Evolutionary conservation across 805 yeast species (phyloP).

Genomic region (Candida chauliodis): DNA sequence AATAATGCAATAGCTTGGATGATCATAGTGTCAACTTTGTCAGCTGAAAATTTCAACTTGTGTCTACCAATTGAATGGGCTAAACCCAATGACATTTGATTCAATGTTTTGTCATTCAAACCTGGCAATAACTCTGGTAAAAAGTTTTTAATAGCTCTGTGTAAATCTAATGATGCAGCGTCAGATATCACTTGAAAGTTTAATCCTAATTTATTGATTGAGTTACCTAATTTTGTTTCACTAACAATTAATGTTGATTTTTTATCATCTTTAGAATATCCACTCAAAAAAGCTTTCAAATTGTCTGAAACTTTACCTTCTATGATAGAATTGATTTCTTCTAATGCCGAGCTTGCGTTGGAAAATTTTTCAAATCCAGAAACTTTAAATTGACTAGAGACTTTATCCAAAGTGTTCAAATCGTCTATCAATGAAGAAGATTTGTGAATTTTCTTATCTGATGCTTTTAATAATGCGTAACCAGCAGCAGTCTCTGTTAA

Average conservation of each 20-base stretch:
- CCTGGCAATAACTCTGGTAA: conserved; percentile 95
- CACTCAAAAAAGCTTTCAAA: conserved; percentile 72
- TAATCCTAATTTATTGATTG: conserved; percentile 91
- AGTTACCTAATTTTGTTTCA: conserved; percentile 92
- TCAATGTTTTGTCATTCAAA: conserved; percentile 73
- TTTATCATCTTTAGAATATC: conserved; percentile 66
- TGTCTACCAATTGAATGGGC: conserved; percentile 99
- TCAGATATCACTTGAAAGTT: conserved; percentile 88
- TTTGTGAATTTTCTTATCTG: conserved; percentile 95
- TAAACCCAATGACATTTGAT: conserved; percentile 95
- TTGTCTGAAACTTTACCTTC: conserved; percentile 92
- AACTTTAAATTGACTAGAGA: conserved; percentile 84
- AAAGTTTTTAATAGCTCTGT: conserved; percentile 92
- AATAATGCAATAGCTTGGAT: conserved; percentile 97
- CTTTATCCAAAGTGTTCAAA: conserved; percentile 78
- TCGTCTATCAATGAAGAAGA: conserved; percentile 70
- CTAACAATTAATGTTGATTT: conserved; percentile 85
- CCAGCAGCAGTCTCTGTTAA: conserved; percentile 99
- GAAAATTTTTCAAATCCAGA: conserved; percentile 93
- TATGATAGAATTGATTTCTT: conserved; percentile 86
- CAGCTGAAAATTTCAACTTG: conserved; percentile 95
- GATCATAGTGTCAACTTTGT: conserved; percentile 98
- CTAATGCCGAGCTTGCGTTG: conserved; percentile 93
- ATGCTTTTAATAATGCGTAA: conserved; percentile 94
- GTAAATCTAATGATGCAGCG: conserved; percentile 90